Percentiles rank a stretch among this genome's conserved stretches.
phyloP scores from a whole-genome alignment of 148 eudicot genomes.

The Vaccinium macrocarpon region DNA sequence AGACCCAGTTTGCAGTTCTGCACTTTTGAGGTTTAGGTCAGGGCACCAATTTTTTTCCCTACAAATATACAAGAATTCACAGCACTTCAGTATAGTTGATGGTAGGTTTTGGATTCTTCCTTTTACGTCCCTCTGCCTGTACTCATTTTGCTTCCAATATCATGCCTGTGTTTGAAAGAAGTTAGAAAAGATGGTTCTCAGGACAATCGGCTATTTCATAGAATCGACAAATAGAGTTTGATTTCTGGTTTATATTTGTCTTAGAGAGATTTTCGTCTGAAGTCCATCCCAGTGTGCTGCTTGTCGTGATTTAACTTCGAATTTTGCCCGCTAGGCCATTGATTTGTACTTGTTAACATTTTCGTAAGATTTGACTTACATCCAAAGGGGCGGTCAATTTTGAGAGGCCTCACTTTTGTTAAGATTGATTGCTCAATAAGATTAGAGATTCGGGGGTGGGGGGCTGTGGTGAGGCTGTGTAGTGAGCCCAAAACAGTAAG shows the following conservation, averaged over 20 bases:
- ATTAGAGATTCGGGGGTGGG: no score
- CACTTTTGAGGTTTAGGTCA: neutral
- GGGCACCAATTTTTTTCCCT: constrained; percentile 1
- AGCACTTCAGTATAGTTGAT: constrained; percentile 10
- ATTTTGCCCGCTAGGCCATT: neutral
- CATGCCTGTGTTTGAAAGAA: neutral
- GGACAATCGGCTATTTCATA: constrained; percentile 13
- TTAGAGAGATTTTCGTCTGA: neutral
- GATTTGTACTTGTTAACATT: neutral
- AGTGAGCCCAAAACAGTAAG: no score
- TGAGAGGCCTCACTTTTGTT: no score
- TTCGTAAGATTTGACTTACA: no score
- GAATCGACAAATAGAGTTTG: constrained; percentile 13
- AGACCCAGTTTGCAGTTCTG: neutral
- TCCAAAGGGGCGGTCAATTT: no score
- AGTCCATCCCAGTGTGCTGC: neutral
- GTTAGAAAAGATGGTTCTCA: constrained; percentile 11
- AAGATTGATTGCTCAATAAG: no score
- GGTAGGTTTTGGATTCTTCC: constrained; percentile 15
- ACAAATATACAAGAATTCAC: constrained; percentile 21
- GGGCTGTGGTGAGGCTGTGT: no score
- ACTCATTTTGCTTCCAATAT: neutral
- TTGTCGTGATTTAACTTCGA: neutral
- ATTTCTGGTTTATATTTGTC: neutral
- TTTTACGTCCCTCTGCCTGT: neutral